Conservation (phyloP, 2,329 filamentous ascomycete genomes). For the Penicillium sp. region DNA sequence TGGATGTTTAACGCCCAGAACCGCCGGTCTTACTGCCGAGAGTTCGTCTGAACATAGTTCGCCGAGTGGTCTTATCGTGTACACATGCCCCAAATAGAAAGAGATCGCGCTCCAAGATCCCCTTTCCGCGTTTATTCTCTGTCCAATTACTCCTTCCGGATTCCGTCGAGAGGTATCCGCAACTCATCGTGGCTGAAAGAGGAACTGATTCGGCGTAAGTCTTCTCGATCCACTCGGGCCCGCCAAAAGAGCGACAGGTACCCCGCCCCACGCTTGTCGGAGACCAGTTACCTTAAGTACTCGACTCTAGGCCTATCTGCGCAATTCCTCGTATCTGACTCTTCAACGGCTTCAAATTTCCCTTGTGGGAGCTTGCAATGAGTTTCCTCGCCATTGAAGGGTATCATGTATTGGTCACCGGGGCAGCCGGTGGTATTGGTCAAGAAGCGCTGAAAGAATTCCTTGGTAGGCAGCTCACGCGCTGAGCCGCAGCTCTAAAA, state of each 20-base stretch:
- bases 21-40: too few relatives aligned
- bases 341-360: too few relatives aligned
- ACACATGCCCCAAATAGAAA: too few relatives aligned
- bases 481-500: neutral
- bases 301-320: neutral
- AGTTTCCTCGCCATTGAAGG: conserved; percentile 45
- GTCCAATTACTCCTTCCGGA: too few relatives aligned
- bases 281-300: neutral
- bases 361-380: conserved; percentile 20
- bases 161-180: neutral
- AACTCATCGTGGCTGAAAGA: neutral
- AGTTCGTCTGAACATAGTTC: too few relatives aligned
- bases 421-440: conserved; percentile 49
- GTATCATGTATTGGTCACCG: conserved; percentile 50
- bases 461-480: conserved; percentile 37
- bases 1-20: too few relatives aligned
- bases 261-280: neutral
- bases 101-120: too few relatives aligned
- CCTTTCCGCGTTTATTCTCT: too few relatives aligned
- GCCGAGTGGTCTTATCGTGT: too few relatives aligned
- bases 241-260: neutral
- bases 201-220: neutral
- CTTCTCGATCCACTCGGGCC: neutral
- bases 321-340: neutral
- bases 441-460: conserved; percentile 48